Evolutionary conservation across 345 rosid species (phyloP).

Genomic region (Boechera stricta): DNA sequence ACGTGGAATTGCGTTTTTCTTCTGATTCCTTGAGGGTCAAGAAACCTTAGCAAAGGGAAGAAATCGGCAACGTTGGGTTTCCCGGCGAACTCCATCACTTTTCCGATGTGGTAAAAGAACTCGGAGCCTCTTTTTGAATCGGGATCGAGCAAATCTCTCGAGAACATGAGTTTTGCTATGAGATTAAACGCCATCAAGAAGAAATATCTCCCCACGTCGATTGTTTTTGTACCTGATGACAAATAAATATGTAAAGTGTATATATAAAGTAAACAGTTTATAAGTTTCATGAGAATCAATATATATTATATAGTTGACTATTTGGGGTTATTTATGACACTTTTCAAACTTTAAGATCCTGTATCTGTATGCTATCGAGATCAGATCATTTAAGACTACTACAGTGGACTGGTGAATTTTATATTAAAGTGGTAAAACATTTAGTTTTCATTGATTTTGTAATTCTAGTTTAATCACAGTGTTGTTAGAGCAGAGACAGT

Average conservation of each 20-base stretch:
- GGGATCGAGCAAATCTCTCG: conserved; percentile 67
- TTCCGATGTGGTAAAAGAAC: conserved; percentile 69
- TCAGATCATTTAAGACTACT: no score
- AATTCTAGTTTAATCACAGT: no score
- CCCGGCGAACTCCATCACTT: conserved; percentile 81
- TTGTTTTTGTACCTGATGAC: conserved; percentile 38
- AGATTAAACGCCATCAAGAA: conserved; percentile 77
- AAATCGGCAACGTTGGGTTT: conserved; percentile 83
- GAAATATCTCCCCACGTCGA: conserved; percentile 67
- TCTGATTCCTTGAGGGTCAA: conserved; percentile 83
- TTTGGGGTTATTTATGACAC: not conserved
- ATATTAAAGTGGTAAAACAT: no score
- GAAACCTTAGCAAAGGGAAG: conserved; percentile 59
- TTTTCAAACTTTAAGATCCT: not conserved
- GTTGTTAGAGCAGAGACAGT: no score
- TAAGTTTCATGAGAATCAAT: not conserved
- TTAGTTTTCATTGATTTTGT: no score
- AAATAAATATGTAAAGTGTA: not conserved
- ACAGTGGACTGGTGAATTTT: no score
- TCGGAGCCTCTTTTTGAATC: conserved; percentile 62
- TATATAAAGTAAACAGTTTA: not conserved
- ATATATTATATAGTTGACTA: no score
- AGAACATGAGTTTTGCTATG: conserved; percentile 72
- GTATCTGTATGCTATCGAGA: no score
- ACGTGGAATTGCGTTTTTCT: conserved; percentile 68